Percentiles rank a stretch among this genome's conserved stretches.
Conservation (phyloP, 805 yeast species). For the Wickerhamomyces chaumierensis region DNA sequence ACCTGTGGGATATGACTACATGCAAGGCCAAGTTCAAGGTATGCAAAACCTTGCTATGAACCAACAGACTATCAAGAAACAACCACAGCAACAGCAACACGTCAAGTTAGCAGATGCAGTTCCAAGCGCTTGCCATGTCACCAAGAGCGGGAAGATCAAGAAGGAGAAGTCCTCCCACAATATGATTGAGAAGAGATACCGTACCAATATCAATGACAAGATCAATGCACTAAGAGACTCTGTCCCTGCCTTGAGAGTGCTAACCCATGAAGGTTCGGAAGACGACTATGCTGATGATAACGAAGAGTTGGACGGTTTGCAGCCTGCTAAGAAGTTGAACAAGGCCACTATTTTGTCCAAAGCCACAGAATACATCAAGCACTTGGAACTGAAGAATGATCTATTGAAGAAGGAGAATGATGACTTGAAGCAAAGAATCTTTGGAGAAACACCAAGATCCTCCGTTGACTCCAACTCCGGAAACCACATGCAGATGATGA, state of each 20-base stretch:
- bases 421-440: conserved; percentile 21
- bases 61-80: conserved; percentile 3
- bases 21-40: background rate
- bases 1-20: background rate
- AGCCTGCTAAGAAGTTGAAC: conserved; percentile 66
- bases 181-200: conserved; percentile 60
- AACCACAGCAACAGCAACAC: conserved; percentile 3
- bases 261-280: conserved; percentile 37
- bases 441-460: conserved; percentile 14
- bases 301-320: conserved; percentile 58
- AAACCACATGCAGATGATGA: conserved; percentile 1
- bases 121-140: conserved; percentile 13
- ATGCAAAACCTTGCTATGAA: too few species aligned
- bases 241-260: conserved; percentile 48
- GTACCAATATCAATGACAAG: conserved; percentile 62
- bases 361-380: conserved; percentile 69
- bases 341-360: conserved; percentile 69
- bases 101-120: conserved; percentile 15
- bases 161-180: conserved; percentile 57
- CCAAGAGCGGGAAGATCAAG: conserved; percentile 12
- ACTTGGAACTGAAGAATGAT: conserved; percentile 53
- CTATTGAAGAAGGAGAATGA: conserved; percentile 36
- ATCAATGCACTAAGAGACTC: conserved; percentile 52
- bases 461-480: conserved; percentile 9
- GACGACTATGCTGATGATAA: conserved; percentile 43